Evolutionary conservation across 176 grass and related monocot species (phyloP), one percentile per base, ranked within the genome.

Genomic region (Zoysia pacifica): DNA sequence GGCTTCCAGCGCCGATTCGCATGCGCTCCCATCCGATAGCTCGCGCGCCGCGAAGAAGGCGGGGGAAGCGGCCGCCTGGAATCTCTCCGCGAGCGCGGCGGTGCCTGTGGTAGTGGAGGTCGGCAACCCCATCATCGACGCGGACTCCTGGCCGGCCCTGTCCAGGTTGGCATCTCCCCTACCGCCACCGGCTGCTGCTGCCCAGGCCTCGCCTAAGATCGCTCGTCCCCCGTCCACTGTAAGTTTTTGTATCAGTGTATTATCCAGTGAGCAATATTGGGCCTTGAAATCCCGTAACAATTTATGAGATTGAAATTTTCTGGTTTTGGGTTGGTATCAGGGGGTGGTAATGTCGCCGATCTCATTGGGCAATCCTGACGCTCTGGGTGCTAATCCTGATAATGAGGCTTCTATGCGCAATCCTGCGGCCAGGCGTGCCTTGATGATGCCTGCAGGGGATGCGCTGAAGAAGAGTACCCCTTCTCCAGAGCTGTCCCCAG

Each of bases 81-180:
- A 88, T 65, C 70, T 70, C 77, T 81, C 86, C 28, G 77, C 41
- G 63, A 65, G 12, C 78, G 69, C 79, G 6, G 5, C 49, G 38
- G 88, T 42, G 7, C 53, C 72, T 44, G 73, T 76, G 15, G 82
- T 84, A 54, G 67, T 81, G 65, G 77, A 77, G n/a, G 81, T 80
- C 2, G 92, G 72, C 9, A 88, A 15, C 77, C 77, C 87, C 55
- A 90, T 90, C 69, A 93, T 90, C 19, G 89, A 89, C 50, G 65
- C 87, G 8, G 86, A 89, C 4, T 84, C 92, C 56, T 98, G 95
- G 95, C 95, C 95, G 42, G 92, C 95, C 66, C 84, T 98, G 38
- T 87, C 95, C 3, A 88, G 86, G 15, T 65, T 85, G 60, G 55
- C 78, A 50, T 78, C 92, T 14, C 87, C 87, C 10, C 43, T 76